These are phyloP conservation scores for Candida morakotiae DNA, from an alignment of 805 yeast species.

Conservation along the genomic window DNA sequence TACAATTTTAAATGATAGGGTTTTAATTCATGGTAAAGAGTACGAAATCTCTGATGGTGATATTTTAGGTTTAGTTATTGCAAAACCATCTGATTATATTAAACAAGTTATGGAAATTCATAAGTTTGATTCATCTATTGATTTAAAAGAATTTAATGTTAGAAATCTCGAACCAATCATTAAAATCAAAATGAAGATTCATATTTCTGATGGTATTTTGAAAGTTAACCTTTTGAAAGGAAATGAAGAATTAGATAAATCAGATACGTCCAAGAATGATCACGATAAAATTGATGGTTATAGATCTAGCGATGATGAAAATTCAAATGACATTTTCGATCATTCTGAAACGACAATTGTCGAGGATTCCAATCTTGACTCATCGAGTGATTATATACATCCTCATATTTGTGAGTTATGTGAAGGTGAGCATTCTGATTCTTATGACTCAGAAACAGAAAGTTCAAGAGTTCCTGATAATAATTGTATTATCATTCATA, in stretches of 20 bases:
- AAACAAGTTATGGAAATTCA: slow-evolving; percentile 10
- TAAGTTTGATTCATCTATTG: slow-evolving; percentile 13
- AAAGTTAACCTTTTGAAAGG: slow-evolving; percentile 8
- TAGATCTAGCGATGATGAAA: no score
- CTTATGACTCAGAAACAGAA: no score
- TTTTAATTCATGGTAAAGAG: slow-evolving; percentile 17
- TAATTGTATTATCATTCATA: no score
- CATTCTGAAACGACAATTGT: no score
- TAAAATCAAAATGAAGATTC: slow-evolving; percentile 16
- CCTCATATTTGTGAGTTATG: no score
- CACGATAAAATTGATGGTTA: no score
- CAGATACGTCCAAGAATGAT: background rate
- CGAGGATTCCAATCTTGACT: no score
- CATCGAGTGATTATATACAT: no score
- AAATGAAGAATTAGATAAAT: background rate
- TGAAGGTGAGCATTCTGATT: no score
- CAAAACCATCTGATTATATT: slow-evolving; percentile 24
- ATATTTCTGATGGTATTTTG: slow-evolving; percentile 11
- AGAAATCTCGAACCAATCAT: slow-evolving; percentile 20
- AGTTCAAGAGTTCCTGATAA: no score
- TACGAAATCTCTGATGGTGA: slow-evolving; percentile 21
- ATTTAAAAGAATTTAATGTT: slow-evolving; percentile 13
- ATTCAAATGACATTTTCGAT: no score
- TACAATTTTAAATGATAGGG: slow-evolving; percentile 25
- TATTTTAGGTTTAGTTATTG: slow-evolving; percentile 30